Evolutionary conservation across 768 basidiomycete genomes (phyloP).

Genomic region (Calocera viscosa): DNA sequence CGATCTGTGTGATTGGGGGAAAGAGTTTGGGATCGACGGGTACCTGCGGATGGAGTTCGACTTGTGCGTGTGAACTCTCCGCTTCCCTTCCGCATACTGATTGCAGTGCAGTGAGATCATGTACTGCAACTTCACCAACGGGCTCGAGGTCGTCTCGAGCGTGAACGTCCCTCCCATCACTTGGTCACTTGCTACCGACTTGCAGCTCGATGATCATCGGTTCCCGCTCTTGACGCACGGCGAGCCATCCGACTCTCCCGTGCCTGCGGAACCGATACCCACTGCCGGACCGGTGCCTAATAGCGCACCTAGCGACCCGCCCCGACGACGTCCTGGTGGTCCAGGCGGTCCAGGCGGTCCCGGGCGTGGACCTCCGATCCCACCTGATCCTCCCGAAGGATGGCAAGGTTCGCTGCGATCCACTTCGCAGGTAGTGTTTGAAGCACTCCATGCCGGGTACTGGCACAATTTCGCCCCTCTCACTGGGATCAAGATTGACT

Average conservation of each 20-base stretch:
- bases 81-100: slow-evolving; percentile 14
- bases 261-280: too few species aligned
- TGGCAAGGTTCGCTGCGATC: slow-evolving; percentile 9
- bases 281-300: neutral
- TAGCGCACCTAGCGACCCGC: neutral
- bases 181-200: neutral
- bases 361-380: slow-evolving; percentile 14
- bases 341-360: slow-evolving; percentile 27
- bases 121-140: neutral
- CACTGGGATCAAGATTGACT: slow-evolving; percentile 31
- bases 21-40: slow-evolving; percentile 33
- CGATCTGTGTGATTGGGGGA: slow-evolving; percentile 37
- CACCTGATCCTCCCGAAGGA: neutral
- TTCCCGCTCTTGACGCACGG: neutral
- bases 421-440: neutral
- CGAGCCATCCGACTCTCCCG: neutral
- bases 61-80: slow-evolving; percentile 5
- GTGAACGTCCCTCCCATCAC: neutral
- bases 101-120: neutral
- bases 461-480: slow-evolving; percentile 31
- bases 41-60: slow-evolving; percentile 31
- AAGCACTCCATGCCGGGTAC: slow-evolving; percentile 27
- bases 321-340: slow-evolving; percentile 21
- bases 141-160: neutral
- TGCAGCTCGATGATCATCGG: neutral